A percentile compares a stretch with the other conserved stretches of the same genome.
Conservation (phyloP, 305 asterid species). For the Fraxinus xanthoxyloides region DNA sequence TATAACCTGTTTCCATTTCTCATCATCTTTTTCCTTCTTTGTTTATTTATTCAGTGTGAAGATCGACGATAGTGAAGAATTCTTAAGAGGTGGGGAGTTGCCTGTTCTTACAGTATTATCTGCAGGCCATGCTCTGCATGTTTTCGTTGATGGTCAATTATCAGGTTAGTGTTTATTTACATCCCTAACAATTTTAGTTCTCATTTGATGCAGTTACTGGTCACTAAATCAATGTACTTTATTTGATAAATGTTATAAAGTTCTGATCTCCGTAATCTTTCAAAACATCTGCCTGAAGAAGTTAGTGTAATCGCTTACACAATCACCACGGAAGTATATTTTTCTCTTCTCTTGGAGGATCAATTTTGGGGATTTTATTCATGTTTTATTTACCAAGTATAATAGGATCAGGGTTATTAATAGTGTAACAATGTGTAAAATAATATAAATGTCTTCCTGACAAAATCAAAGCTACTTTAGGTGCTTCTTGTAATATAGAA, state of each 20-base stretch:
- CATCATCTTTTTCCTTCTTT: constrained; percentile 9
- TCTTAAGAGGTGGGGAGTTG: constrained; percentile 60
- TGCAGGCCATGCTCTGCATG: constrained; percentile 99
- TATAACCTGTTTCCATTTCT: not conserved
- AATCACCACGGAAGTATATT: not conserved
- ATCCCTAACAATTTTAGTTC: not conserved
- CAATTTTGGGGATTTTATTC: not conserved
- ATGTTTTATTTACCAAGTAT: not conserved
- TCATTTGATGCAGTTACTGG: constrained; percentile 1
- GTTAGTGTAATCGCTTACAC: not conserved
- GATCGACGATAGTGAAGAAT: constrained; percentile 64
- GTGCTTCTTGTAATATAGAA: not conserved
- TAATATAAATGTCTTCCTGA: not conserved
- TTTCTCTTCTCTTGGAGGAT: not conserved
- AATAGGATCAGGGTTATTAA: not conserved
- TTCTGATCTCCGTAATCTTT: not conserved
- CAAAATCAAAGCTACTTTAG: not conserved
- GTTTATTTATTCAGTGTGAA: constrained; percentile 49
- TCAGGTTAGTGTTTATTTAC: constrained; percentile 49
- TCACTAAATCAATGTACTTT: not conserved
- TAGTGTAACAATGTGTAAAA: not conserved
- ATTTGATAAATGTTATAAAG: not conserved
- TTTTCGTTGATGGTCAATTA: constrained; percentile 78
- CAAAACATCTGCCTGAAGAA: not conserved
- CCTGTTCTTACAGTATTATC: constrained; percentile 86